phyloP scores from a whole-genome alignment of 2,329 filamentous ascomycete species.

The Ilyonectria destructans region DNA sequence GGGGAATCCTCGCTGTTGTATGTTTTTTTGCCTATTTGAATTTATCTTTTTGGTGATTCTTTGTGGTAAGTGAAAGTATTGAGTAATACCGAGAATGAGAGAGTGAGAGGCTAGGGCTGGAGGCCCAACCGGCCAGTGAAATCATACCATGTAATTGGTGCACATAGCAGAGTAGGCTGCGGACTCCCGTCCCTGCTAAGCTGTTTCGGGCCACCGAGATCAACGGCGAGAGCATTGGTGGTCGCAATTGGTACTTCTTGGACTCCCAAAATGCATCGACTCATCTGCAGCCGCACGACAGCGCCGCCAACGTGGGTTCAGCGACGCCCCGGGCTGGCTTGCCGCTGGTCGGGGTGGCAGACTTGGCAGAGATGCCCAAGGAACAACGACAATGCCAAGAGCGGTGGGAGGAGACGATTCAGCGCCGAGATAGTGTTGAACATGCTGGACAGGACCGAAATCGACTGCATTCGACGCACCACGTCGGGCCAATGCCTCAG shows the following conservation, averaged over 20 bases:
- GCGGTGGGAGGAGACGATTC: neutral
- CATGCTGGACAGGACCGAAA: neutral
- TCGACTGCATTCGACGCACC: neutral
- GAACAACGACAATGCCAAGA: neutral
- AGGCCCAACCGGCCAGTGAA: too few relatives aligned
- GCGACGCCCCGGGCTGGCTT: neutral
- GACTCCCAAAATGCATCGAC: neutral
- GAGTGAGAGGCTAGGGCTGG: too few relatives aligned
- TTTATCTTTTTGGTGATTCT: too few relatives aligned
- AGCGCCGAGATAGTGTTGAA: neutral
- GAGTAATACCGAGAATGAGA: too few relatives aligned
- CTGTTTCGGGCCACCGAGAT: neutral
- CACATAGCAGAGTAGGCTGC: neutral
- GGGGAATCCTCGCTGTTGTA: too few relatives aligned
- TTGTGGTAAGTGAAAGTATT: too few relatives aligned
- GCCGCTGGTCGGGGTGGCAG: neutral
- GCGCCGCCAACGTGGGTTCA: neutral
- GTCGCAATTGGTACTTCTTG: neutral
- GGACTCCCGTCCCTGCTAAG: too few relatives aligned
- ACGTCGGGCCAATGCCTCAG: neutral
- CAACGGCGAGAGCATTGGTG: neutral
- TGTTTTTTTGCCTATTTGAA: too few relatives aligned
- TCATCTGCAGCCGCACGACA: neutral
- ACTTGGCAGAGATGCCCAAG: neutral
- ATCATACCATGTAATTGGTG: too few relatives aligned